Conservation (phyloP, 2,329 filamentous ascomycete genomes). For the Aspergillus ustus region DNA sequence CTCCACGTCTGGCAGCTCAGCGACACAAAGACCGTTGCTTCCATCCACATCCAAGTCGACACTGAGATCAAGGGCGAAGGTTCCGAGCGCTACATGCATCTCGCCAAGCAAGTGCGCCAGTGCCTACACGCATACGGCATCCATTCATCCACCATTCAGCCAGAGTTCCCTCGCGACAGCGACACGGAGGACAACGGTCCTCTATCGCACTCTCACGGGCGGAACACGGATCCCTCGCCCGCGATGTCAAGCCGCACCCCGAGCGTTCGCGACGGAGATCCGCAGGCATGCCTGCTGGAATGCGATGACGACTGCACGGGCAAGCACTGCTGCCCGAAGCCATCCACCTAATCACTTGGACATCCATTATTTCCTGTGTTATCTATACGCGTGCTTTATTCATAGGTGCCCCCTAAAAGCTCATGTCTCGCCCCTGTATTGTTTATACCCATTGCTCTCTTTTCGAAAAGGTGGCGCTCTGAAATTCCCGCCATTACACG, state of each 20-base stretch:
- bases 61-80: conserved; percentile 86
- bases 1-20: conserved; percentile 97
- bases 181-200: conserved; percentile 37
- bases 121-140: conserved; percentile 96
- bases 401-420: conserved; percentile 6
- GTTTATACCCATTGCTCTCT: conserved; percentile 1
- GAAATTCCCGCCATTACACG: neutral
- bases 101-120: conserved; percentile 79
- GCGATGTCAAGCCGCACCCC: conserved; percentile 37
- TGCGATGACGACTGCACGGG: conserved; percentile 52
- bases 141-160: conserved; percentile 96
- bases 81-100: conserved; percentile 81
- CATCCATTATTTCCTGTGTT: neutral
- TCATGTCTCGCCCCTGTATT: conserved; percentile 1
- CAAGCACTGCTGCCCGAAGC: conserved; percentile 49
- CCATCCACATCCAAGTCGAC: conserved; percentile 87
- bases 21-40: conserved; percentile 91
- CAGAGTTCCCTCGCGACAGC: conserved; percentile 66
- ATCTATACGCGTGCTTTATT: conserved; percentile 4
- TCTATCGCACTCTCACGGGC: conserved; percentile 30
- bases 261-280: conserved; percentile 43
- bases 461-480: neutral
- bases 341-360: conserved; percentile 25
- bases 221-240: conserved; percentile 8
- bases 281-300: conserved; percentile 51